phyloP scores from a whole-genome alignment of 257 asterid genomes.

The Primulina huaijiensis region DNA sequence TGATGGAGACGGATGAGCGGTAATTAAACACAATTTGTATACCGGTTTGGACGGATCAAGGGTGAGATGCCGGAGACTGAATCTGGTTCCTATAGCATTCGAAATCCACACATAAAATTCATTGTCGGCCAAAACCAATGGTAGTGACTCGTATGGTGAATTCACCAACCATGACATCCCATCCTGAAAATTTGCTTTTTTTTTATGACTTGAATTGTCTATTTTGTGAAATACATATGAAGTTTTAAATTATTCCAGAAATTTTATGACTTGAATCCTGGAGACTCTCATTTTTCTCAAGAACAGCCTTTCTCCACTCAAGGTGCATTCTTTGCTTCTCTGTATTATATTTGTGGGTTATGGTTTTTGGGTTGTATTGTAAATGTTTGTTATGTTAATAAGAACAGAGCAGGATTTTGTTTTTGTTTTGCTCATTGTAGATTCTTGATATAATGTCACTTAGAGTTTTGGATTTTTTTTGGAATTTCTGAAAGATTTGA shows the following conservation, averaged over 20 bases:
- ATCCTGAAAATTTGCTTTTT: conserved; percentile 38
- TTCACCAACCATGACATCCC: conserved; percentile 76
- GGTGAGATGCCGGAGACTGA: conserved; percentile 52
- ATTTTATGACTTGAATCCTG: neutral
- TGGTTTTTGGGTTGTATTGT: neutral
- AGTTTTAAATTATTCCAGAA: too few species aligned
- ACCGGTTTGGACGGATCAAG: conserved; percentile 57
- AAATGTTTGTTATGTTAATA: neutral
- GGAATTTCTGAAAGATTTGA: neutral
- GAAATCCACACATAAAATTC: conserved; percentile 91
- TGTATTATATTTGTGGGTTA: neutral
- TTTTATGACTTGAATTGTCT: too few species aligned
- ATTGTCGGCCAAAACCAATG: conserved; percentile 63
- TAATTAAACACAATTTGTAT: neutral
- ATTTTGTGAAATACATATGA: too few species aligned
- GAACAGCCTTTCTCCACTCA: conserved; percentile 30
- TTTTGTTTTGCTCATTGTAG: neutral
- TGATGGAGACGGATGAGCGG: too few species aligned
- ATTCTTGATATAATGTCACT: conserved; percentile 3
- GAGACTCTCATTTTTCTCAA: conserved; percentile 25
- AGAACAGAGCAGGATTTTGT: neutral
- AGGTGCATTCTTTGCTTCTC: conserved; percentile 26
- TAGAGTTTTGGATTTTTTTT: neutral
- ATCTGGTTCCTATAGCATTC: conserved; percentile 69
- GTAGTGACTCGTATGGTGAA: conserved; percentile 60